Conservation (phyloP, 768 basidiomycete genomes). For the Tricholomella constricta region DNA sequence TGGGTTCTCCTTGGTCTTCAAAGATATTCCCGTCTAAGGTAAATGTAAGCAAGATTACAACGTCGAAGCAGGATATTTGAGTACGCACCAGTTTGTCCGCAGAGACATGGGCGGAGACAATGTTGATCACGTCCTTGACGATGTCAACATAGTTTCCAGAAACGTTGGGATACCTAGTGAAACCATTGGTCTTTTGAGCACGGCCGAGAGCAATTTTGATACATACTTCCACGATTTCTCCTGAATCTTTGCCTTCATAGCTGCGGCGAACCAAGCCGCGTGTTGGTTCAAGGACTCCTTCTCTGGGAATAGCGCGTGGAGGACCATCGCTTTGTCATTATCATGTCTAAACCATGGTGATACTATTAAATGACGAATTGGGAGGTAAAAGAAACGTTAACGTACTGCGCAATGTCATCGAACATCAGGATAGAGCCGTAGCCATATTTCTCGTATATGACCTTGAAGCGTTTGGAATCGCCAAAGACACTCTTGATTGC, state of each 20-base stretch:
- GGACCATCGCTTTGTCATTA: conserved; percentile 28
- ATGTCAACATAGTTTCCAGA: conserved; percentile 5
- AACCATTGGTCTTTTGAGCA: neutral
- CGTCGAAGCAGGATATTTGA: neutral
- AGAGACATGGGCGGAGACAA: conserved; percentile 1
- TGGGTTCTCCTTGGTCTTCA: conserved; percentile 51
- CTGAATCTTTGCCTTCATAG: conserved; percentile 29
- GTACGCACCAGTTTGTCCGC: conserved; percentile 6
- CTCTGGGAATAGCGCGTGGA: conserved; percentile 40
- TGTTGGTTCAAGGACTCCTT: conserved; percentile 30
- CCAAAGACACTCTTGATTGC: conserved; percentile 37
- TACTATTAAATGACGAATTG: no score
- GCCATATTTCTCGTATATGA: conserved; percentile 38
- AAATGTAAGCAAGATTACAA: neutral
- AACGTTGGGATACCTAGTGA: conserved; percentile 2
- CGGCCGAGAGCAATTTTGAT: neutral
- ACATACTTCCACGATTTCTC: conserved; percentile 33
- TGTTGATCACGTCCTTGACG: conserved; percentile 4
- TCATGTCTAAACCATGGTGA: conserved; percentile 26
- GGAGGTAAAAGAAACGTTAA: neutral
- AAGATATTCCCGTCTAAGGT: conserved; percentile 36
- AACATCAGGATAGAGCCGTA: conserved; percentile 45
- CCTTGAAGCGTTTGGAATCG: conserved; percentile 38
- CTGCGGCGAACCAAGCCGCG: conserved; percentile 30
- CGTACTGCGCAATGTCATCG: conserved; percentile 37